Evolutionary conservation across 129 eudicot genomes (phyloP).

Genomic region (Deinandra increscens): DNA sequence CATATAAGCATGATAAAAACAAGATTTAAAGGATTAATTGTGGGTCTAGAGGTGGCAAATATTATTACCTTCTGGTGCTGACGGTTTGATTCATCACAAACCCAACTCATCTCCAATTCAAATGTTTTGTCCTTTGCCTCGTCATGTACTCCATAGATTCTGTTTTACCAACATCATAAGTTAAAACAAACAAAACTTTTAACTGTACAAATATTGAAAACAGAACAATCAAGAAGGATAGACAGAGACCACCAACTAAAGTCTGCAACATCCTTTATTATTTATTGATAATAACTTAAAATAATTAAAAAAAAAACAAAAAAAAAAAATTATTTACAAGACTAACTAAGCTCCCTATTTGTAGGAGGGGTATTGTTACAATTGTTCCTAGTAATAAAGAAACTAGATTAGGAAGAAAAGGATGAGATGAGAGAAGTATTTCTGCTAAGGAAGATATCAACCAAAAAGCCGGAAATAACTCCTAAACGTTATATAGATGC

Average conservation of each 20-base stretch:
- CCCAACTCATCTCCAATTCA: conserved; percentile 99
- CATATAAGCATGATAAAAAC: background rate
- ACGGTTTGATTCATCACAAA: conserved; percentile 91
- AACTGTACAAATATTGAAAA: background rate
- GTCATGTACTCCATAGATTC: conserved; percentile 93
- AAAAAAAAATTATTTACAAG: background rate
- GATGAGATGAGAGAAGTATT: background rate
- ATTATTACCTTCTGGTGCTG: conserved; percentile 81
- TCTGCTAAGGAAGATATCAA: background rate
- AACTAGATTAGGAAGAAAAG: background rate
- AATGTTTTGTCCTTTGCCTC: conserved; percentile 98
- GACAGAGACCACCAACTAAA: background rate
- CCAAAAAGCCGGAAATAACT: background rate
- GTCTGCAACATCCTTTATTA: background rate
- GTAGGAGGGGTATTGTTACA: background rate
- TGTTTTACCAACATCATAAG: conserved; percentile 34
- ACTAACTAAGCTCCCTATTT: background rate
- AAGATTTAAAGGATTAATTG: background rate
- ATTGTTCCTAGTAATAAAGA: too few species aligned
- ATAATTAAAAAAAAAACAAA: background rate
- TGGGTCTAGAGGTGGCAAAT: background rate
- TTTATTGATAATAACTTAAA: background rate
- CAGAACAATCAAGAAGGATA: background rate
- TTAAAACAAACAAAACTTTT: conserved; percentile 6
- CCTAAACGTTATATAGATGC: background rate